Conservation (phyloP, 2,329 filamentous ascomycete species). For the Fusarium sp. region DNA sequence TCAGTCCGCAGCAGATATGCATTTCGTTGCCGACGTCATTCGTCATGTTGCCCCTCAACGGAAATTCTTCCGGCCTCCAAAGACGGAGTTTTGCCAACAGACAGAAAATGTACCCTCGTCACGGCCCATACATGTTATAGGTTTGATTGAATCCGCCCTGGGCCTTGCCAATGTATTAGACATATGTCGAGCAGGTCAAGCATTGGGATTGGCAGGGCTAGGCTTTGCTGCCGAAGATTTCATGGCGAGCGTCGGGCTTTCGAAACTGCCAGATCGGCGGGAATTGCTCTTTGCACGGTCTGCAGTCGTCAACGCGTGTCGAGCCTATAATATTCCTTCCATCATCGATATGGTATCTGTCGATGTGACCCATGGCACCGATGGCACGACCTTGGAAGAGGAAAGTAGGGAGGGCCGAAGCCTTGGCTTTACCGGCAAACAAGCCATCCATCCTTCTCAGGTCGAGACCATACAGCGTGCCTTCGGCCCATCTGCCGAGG, state of each 20-base stretch:
- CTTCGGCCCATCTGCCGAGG: slow-evolving; percentile 1
- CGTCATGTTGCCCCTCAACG: neutral
- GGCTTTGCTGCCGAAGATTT: neutral
- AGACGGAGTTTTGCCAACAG: neutral
- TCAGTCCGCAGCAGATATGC: neutral
- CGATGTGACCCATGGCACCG: neutral
- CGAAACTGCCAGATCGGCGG: neutral
- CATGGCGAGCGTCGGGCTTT: neutral
- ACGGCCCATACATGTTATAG: neutral
- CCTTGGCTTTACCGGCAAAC: slow-evolving; percentile 20
- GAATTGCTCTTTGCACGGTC: neutral
- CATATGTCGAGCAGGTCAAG: neutral
- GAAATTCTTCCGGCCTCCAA: neutral
- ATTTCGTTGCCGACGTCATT: neutral
- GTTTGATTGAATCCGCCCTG: neutral
- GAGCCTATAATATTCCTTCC: neutral
- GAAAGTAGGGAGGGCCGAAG: slow-evolving; percentile 1
- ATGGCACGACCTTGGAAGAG: neutral
- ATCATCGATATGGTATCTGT: neutral
- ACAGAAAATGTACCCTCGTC: neutral
- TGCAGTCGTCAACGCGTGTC: neutral
- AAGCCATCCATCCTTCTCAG: slow-evolving; percentile 18
- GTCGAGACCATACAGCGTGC: slow-evolving; percentile 7
- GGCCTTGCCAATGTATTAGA: neutral
- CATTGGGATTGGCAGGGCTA: neutral